phyloP scores from a whole-genome alignment of 106 monocot genomes.

The Acorus gramineus region DNA sequence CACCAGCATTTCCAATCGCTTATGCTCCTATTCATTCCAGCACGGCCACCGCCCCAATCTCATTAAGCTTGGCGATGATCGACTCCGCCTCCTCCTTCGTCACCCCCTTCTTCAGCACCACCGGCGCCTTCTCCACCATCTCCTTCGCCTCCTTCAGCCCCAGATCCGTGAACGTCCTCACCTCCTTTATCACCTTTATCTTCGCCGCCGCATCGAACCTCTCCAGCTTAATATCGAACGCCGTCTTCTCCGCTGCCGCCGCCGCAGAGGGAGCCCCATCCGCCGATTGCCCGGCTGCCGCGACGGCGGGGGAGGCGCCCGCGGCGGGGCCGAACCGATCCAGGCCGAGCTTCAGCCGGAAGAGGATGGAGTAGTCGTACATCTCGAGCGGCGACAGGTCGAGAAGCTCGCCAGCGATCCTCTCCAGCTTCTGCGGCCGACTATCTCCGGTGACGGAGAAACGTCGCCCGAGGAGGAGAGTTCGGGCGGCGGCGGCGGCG shows the following conservation, averaged over 20 bases:
- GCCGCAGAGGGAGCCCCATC: constrained; percentile 13
- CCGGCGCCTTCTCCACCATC: constrained; percentile 84
- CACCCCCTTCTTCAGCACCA: constrained; percentile 67
- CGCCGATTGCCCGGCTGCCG: neutral
- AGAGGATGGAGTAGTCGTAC: constrained; percentile 73
- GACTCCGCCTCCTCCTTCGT: constrained; percentile 79
- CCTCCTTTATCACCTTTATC: constrained; percentile 94
- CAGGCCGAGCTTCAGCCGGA: constrained; percentile 75
- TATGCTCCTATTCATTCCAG: constrained; percentile 37
- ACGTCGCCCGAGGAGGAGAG: constrained; percentile 5
- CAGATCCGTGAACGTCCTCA: constrained; percentile 72
- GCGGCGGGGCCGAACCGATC: constrained; percentile 26
- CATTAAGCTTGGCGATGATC: constrained; percentile 70
- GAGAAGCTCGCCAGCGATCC: constrained; percentile 82
- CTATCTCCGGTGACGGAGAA: constrained; percentile 13
- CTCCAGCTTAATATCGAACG: constrained; percentile 84
- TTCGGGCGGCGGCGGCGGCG: constrained; percentile 11
- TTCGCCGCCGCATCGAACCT: constrained; percentile 81
- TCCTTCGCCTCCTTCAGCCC: constrained; percentile 97
- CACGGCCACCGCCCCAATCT: constrained; percentile 53
- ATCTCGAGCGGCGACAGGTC: constrained; percentile 55
- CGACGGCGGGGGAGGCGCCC: neutral
- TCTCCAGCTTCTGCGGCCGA: constrained; percentile 54
- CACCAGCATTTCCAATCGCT: no score
- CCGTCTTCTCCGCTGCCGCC: constrained; percentile 62